These are phyloP conservation scores for Fusarium citri DNA, from an alignment of 2,329 filamentous ascomycete genomes.

Conservation along the genomic window DNA sequence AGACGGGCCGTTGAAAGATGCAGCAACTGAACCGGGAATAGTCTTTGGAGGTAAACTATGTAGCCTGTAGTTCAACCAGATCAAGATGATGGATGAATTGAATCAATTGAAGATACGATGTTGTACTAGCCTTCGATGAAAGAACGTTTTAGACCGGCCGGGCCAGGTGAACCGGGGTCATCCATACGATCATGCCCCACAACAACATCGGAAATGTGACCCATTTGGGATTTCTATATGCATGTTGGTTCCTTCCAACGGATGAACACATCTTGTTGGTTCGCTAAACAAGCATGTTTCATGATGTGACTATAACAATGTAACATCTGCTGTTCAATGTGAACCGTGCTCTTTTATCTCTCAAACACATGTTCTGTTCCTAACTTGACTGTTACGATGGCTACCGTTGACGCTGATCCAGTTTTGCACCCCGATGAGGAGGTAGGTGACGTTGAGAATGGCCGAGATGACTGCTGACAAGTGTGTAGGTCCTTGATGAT, in stretches of 20 bases:
- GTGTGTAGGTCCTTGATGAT: not conserved
- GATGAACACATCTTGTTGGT: not conserved
- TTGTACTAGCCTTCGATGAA: too few species aligned
- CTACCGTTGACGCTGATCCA: not conserved
- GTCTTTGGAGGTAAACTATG: too few species aligned
- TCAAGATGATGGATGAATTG: too few species aligned
- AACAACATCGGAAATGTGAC: not conserved
- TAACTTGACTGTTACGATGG: not conserved
- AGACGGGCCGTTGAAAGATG: not conserved
- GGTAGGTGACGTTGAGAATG: not conserved
- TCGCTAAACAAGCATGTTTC: not conserved
- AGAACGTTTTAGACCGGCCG: too few species aligned
- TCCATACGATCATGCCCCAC: not conserved
- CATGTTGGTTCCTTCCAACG: not conserved
- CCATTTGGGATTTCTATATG: not conserved
- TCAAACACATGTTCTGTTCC: accelerated
- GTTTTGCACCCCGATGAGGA: not conserved
- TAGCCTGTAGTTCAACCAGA: too few species aligned
- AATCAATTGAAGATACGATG: too few species aligned
- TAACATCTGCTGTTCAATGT: not conserved
- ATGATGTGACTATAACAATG: not conserved
- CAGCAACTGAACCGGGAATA: too few species aligned
- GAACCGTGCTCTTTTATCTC: not conserved
- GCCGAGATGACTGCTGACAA: accelerated
- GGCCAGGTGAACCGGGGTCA: not conserved